A percentile compares a stretch with the other conserved stretches of the same genome.
phyloP scores from a whole-genome alignment of 495 filamentous ascomycete species.

The Antarctomyces pellizariae region DNA sequence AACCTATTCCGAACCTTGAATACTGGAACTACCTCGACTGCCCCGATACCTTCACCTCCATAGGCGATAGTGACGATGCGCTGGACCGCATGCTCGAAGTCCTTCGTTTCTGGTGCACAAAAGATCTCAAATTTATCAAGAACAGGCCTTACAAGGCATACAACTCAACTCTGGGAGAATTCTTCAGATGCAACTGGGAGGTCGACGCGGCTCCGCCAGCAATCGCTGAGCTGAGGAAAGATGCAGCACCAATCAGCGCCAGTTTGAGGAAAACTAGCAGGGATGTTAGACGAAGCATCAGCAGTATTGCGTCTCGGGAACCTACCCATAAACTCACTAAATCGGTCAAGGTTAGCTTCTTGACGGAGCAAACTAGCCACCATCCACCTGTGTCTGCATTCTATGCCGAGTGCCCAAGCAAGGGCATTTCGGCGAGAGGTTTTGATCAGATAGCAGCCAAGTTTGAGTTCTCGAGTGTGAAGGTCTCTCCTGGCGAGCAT shows the following conservation, averaged over 20 bases:
- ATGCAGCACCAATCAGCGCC: slow-evolving; percentile 15
- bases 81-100: slow-evolving; percentile 85
- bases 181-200: slow-evolving; percentile 96
- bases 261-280: too few relatives aligned
- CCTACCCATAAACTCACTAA: slow-evolving; percentile 23
- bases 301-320: too few relatives aligned
- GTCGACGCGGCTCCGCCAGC: slow-evolving; percentile 40
- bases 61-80: slow-evolving; percentile 79
- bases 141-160: slow-evolving; percentile 97
- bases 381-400: slow-evolving; percentile 96
- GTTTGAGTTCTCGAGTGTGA: slow-evolving; percentile 86
- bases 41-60: slow-evolving; percentile 85
- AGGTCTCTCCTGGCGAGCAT: slow-evolving; percentile 74
- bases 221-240: slow-evolving; percentile 18
- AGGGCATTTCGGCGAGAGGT: slow-evolving; percentile 67
- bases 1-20: slow-evolving; percentile 89
- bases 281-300: too few relatives aligned
- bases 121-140: slow-evolving; percentile 97
- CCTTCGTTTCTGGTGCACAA: slow-evolving; percentile 93
- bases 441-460: slow-evolving; percentile 95
- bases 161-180: slow-evolving; percentile 92
- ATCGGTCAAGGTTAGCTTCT: slow-evolving; percentile 57
- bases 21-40: slow-evolving; percentile 98
- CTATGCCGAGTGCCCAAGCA: slow-evolving; percentile 79
- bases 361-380: slow-evolving; percentile 96